Conservation (phyloP, 2,329 filamentous ascomycete species). For the Fusarium sp. region DNA sequence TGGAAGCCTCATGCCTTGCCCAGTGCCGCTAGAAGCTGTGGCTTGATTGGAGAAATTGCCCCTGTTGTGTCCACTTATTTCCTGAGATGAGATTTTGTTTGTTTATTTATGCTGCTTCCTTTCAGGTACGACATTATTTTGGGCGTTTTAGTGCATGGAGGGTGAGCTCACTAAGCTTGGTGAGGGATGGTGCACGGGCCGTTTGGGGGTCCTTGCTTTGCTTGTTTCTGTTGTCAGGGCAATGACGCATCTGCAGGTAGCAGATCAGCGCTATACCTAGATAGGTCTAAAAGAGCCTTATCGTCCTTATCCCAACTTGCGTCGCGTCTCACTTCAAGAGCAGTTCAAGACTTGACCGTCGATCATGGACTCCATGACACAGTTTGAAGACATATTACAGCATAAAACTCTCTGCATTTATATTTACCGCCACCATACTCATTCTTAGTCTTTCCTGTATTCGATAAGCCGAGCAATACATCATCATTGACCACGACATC, state of each 20-base stretch:
- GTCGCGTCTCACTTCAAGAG: constrained; percentile 45
- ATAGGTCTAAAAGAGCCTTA: not conserved
- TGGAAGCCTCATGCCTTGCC: constrained; percentile 34
- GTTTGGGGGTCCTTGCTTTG: constrained; percentile 21
- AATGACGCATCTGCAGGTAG: constrained; percentile 45
- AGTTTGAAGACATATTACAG: not conserved
- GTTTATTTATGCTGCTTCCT: constrained; percentile 51
- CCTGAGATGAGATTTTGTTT: constrained; percentile 51
- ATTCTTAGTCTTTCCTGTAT: not conserved
- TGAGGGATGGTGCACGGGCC: constrained; percentile 47
- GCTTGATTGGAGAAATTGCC: constrained; percentile 34
- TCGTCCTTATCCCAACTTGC: constrained; percentile 12
- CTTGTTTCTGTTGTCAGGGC: constrained; percentile 51
- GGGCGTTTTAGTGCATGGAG: constrained; percentile 42
- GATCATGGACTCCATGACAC: constrained; percentile 9
- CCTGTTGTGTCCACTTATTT: constrained; percentile 32
- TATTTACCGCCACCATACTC: not conserved
- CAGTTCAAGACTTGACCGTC: constrained; percentile 22
- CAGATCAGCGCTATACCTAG: constrained; percentile 12
- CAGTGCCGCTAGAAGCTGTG: constrained; percentile 31
- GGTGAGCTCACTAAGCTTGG: constrained; percentile 23
- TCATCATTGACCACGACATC: constrained; percentile 13
- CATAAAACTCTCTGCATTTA: not conserved
- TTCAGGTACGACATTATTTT: constrained; percentile 45
- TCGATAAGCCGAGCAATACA: not conserved